Percentiles rank a stretch among this genome's conserved stretches.
These are phyloP conservation scores for Nicotiana paniculata DNA, from an alignment of 257 asterid genomes.

Conservation along the genomic window DNA sequence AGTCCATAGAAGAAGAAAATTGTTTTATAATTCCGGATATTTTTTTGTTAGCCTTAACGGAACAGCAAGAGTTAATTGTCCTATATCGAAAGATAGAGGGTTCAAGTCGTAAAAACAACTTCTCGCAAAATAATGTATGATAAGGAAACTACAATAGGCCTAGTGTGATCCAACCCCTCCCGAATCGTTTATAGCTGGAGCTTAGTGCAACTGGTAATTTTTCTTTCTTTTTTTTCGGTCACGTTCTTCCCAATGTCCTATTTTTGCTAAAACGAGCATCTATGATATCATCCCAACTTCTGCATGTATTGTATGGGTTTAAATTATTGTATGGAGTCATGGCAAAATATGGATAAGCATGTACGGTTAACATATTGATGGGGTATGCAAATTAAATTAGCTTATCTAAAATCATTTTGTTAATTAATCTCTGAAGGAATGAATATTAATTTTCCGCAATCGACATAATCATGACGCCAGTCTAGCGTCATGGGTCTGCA, in stretches of 20 bases:
- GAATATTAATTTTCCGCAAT: neutral
- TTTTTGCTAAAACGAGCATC: neutral
- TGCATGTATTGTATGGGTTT: neutral
- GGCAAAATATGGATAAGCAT: neutral
- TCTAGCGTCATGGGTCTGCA: neutral
- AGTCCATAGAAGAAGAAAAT: too few species aligned
- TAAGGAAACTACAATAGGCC: neutral
- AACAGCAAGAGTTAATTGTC: too few species aligned
- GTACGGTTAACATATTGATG: neutral
- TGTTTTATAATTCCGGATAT: too few species aligned
- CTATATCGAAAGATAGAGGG: neutral
- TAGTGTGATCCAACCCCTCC: neutral
- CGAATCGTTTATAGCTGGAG: fast-evolving
- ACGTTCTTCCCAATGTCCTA: neutral
- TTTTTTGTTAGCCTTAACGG: too few species aligned
- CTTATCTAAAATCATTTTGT: neutral
- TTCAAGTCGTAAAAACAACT: too few species aligned
- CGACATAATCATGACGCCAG: neutral
- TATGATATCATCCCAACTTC: neutral
- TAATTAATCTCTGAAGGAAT: neutral
- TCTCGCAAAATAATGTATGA: too few species aligned
- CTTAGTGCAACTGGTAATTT: too few species aligned
- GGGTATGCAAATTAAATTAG: neutral
- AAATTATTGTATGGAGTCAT: neutral
- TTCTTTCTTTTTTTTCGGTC: too few species aligned